Evolutionary conservation across 1,139 yeast species (phyloP), one percentile per base, ranked within the genome.

Genomic region (Kurtzmaniella natalensis): DNA sequence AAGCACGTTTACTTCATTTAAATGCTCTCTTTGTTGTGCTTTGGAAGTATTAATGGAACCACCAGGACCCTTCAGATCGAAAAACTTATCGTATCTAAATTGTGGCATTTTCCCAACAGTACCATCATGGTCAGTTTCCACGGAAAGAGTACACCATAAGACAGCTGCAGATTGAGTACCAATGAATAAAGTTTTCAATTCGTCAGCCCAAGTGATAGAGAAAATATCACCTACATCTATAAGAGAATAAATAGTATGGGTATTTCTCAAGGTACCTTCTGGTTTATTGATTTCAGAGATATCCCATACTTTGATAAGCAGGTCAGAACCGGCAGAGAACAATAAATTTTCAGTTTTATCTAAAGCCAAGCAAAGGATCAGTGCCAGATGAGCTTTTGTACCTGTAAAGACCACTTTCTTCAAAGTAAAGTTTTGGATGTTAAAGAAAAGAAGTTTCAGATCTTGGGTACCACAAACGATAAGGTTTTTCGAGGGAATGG

Each of bases 91-190:
- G 50, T 80, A 92, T 38, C 98, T 65, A 40, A 79, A 70, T 30
- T 87, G 82, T 0, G 98, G 98, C 43, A 88, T 22, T 72, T 67
- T 16, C 59, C 61, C 8, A 53, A 39, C 28, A 11, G 28, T 17
- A 21, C 34, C 37, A 21, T 29, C 33, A 17, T 34, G 28, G n/a
- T 27, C 29, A 3, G 36, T 19, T 7, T 15, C 19, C 17, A 50
- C 40, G 5, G 47, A 43, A 17, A 76, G 52, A 24, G 58, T 60
- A 42, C 86, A 77, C 81, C 86, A 89, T 26, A 86, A 73, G 16
- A 92, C 73, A 1, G 92, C 76, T 1, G 97, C 96, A 53, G 89
- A 89, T 55, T 92, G 97, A 8, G 95, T 81, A 1, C 98, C 98
- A 45, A 87, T 75, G 44, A 81, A 86, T 8, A 92, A 62, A 0